Evolutionary conservation across 768 basidiomycete genomes (phyloP), one percentile per base, ranked within the genome.

Genomic region (Asterophora lycoperdoides): DNA sequence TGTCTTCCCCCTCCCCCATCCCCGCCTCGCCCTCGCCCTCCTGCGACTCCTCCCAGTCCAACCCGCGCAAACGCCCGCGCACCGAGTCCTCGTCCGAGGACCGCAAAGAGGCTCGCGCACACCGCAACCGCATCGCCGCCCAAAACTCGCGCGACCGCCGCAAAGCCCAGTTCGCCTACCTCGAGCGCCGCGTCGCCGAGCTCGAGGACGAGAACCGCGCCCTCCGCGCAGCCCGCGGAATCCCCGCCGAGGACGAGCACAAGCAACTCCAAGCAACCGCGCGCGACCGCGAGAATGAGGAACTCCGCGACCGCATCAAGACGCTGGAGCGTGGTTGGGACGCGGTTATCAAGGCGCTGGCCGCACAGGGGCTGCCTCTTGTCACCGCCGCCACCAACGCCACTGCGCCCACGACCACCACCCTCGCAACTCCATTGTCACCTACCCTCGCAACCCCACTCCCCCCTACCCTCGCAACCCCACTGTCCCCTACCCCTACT

Each of bases 131-230:
- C 43, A 90, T 94, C 64, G 93, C 93, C 1, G 92, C 92, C 5
- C 93, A 95, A 74, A 88, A 93, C 71, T 90, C 88, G 9, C 84
- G 93, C 38, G 93, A 95, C 71, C 79, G 88, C 57, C 80, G 91
- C 48, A 95, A 95, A 67, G 85, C 84, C 13, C 90, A 94, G 55
- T 91, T 86, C 62, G 47, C 71, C 1, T 74, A 71, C 55, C 83
- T 91, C 35, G 84, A 88, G 63, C 76, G 68, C 32, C 65, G 83
- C 39, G 86, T 90, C 3, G 63, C 72, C 10, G 83, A 87, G 63
- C 83, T 90, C 48, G 86, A 90, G 70, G 84, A 84, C 48, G 92
- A 94, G 74, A 94, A 95, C 66, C 69, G 82, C 32, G 78, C 77
- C 36, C 79, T 90, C 19, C 78, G 84, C 3, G 78, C 83, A 9